phyloP scores from a whole-genome alignment of 495 filamentous ascomycete species.

The Podospora bellae-mahoneyi region DNA sequence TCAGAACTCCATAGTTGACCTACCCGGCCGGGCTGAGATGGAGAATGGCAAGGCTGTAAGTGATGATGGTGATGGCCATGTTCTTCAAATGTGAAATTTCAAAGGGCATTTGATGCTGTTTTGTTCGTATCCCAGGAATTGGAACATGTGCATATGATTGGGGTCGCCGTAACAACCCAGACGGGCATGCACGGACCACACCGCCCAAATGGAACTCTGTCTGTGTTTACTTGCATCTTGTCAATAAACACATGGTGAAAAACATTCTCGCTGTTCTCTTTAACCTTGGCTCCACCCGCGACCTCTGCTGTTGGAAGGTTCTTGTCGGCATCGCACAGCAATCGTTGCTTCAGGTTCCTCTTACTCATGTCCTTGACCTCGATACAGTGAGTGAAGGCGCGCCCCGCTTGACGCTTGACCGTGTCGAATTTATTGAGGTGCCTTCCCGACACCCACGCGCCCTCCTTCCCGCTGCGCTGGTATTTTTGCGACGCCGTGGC shows the following conservation, averaged over 20 bases:
- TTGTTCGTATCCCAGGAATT: background rate
- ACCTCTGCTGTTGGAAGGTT: background rate
- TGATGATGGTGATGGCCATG: background rate
- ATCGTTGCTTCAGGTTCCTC: background rate
- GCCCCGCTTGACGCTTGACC: constrained; percentile 5
- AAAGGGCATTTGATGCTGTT: background rate
- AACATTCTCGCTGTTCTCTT: background rate
- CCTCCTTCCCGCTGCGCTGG: background rate
- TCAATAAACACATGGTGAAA: constrained; percentile 26
- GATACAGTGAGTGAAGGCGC: background rate
- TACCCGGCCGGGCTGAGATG: background rate
- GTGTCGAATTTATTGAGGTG: constrained; percentile 16
- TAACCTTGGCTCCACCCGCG: background rate
- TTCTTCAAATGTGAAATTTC: background rate
- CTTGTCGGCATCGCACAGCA: background rate
- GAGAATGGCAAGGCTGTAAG: background rate
- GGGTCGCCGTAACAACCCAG: constrained; percentile 21
- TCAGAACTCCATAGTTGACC: background rate
- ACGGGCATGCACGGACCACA: constrained; percentile 24
- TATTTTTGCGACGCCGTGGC: background rate
- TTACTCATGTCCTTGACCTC: background rate
- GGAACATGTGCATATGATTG: background rate
- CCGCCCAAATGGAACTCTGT: background rate
- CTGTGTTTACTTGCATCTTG: constrained; percentile 23
- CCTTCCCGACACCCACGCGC: background rate